Base-by-base conservation (phyloP, 192 early-diverging fungal genomes). In the Paraglomus occultum region DNA sequence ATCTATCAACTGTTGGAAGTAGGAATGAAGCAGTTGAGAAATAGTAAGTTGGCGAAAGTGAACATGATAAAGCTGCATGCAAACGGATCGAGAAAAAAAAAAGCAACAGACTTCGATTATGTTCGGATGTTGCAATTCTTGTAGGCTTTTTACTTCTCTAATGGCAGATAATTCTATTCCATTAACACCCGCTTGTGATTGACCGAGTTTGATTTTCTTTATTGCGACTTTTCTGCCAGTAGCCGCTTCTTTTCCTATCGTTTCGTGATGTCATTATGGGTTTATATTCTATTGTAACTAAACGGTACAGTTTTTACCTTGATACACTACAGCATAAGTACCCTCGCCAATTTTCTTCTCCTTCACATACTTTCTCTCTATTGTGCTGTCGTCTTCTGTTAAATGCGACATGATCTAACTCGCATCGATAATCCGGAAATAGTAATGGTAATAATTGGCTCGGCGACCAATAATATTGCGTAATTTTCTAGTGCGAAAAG, bases 151-250 rank as follows among this genome's bases (percentile, higher is more conserved):
- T 70, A 99, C 88, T 82, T 99, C 97, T 31, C 95, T 85, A 49
- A 99, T 92, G 8, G 95, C 95, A 15, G 94, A 94, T 83, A 96
- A 82, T 75, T 99, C 97, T 68, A 99, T 83, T 2, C 95, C 95
- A 81, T 96, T 92, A 43, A 42, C 38, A 0, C 67, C 67, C n/a
- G 18, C 54, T 73, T 92, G 91, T 74, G 92, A 92, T 57, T 92
- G 87, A 1, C 94, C 93, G 48, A 94, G 77, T 74, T 97, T 98
- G 79, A 99, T 95, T 84, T 96, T 96, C 76, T 99, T 99, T 61
- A 99, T 95, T 47, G 95, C 97, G 8, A 99, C 92, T 53, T 76
- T 81, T 14, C 90, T 84, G 12, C 84, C 82, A 9, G 89, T 91
- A 10, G 80, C 76, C 2, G 78, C 51, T 54, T 88, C 80, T 1